Base-by-base conservation (phyloP, 192 early-diverging fungal species). In the Neocallimastix lanati region DNA sequence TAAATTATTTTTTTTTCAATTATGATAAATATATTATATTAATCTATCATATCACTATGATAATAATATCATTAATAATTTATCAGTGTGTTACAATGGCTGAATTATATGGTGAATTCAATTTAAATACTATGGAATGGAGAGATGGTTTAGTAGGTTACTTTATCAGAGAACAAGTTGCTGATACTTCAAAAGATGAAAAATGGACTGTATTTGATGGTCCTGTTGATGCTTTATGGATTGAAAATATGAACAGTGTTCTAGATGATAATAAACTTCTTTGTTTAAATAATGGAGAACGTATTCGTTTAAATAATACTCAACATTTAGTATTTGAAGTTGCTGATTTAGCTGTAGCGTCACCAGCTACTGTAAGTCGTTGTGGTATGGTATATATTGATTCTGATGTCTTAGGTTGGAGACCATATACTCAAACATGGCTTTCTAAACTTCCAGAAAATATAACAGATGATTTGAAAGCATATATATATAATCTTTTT, bases 251-350 rank as follows among this genome's bases (percentile, higher is more conserved):
- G 89, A 88, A 88, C 38, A 90, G 87, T 12, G 89, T 90, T 7
- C 79, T 90, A n/a, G 89, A 90, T 79, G 89, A 90, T 82, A 90
- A 90, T 82, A 90, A 90, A 80, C 83, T 91, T 16, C 84, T 91
- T 21, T 89, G 87, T 28, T 81, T 91, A 12, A 91, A 88, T 83
- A 91, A 91, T 78, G 89, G 89, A 12, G 89, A 91, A 80, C 80
- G 89, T 13, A 91, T 91, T 79, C 89, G 89, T 82, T 88, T 90
- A 85, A 87, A 83, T 79, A 85, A 82, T 50, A 82, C 88, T 9
- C 88, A 88, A 85, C 89, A 89, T 78, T 88, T 89, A 87, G 82
- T 91, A n/a, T 91, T 91, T 83, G 89, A 91, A 80, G 89, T 91
- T 27, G 86, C 83, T 36, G 89, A 91, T 84, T 80, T 91, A 11